Base-by-base conservation (phyloP, 257 asterid species). In the Pogostemon cablin region DNA sequence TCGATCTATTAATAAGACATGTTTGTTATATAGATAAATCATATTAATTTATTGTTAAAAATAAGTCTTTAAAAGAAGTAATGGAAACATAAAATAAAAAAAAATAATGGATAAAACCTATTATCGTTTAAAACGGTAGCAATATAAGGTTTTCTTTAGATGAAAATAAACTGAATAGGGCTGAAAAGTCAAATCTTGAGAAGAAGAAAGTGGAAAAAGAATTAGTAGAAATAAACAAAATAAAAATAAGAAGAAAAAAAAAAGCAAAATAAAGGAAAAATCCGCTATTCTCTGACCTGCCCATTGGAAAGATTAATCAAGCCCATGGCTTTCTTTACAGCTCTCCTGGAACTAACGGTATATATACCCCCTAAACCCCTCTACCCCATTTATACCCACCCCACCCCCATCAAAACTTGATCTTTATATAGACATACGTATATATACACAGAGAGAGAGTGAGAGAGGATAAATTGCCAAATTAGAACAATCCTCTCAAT, bases 291-390 rank as follows among this genome's bases (percentile, higher is more conserved):
- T 56, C 57, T 56, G 72, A 75, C 75, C 83, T 81, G 96, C 96
- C 88, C 96, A 85, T 32, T 66, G 93, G 87, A 89, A 86, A 67
- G 15, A 72, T 40, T 52, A 67, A 62, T 9, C 73, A 56, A 57
- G 96, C 93, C 87, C 91, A 70, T 80, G 93, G 93, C 85, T 83
- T 89, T 87, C 84, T 52, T 6, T 72, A 69, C 78, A 41, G 49
- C 70, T 52, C 65, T 65, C 20, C 68, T 25, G 50, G 37, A 57
- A 54, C 50, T 71, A 50, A 72, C 75, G 65, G 75, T 79, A 78
- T 75, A 69, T 68, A 48, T 74, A 74, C 44, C 71, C 62, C 49
- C 62, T 25, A 25, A 72, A 6, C 15, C 20, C 44, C 72, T 47
- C 2, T 10, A 59, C 58, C 47, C 78, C 77, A 65, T 72, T 75